Conservation (phyloP, 495 filamentous ascomycete species). For the Penicillium odoratum region DNA sequence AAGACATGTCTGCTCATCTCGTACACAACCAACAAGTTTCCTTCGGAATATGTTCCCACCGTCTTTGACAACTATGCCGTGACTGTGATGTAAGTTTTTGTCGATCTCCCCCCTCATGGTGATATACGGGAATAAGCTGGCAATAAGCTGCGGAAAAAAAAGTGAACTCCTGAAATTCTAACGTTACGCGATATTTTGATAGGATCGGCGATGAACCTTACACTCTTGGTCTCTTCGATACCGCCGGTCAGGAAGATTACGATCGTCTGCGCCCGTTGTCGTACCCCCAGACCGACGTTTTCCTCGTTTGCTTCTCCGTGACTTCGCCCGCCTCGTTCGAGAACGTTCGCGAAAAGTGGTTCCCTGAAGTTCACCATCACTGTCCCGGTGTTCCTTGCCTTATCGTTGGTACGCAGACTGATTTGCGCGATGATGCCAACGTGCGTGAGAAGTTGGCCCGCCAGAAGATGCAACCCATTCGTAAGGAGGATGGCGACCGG, state of each 20-base stretch:
- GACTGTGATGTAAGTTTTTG: slow-evolving; percentile 86
- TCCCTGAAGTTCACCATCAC: slow-evolving; percentile 97
- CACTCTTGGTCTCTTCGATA: slow-evolving; percentile 96
- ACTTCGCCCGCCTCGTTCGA: slow-evolving; percentile 99
- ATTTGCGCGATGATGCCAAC: slow-evolving; percentile 87
- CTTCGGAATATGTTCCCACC: slow-evolving; percentile 98
- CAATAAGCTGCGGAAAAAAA: neutral
- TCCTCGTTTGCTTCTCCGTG: slow-evolving; percentile 97
- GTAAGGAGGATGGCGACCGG: slow-evolving; percentile 86
- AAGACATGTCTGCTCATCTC: slow-evolving; percentile 99
- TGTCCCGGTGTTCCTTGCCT: slow-evolving; percentile 97
- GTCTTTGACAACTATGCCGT: slow-evolving; percentile 99
- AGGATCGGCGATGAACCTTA: slow-evolving; percentile 99
- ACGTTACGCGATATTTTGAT: slow-evolving; percentile 18
- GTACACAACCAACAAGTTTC: slow-evolving; percentile 99
- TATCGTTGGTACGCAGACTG: slow-evolving; percentile 96
- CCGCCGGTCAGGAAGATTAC: slow-evolving; percentile 98
- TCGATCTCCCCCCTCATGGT: neutral
- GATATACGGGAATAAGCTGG: neutral
- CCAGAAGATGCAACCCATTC: slow-evolving; percentile 91
- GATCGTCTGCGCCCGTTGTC: slow-evolving; percentile 94
- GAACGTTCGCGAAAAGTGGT: slow-evolving; percentile 99
- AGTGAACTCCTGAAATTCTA: slow-evolving; percentile 9
- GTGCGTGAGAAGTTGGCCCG: slow-evolving; percentile 90
- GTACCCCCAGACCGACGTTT: slow-evolving; percentile 98